These are phyloP conservation scores for Exophiala alcalophila DNA, from an alignment of 2,329 filamentous ascomycete species.

Conservation along the genomic window DNA sequence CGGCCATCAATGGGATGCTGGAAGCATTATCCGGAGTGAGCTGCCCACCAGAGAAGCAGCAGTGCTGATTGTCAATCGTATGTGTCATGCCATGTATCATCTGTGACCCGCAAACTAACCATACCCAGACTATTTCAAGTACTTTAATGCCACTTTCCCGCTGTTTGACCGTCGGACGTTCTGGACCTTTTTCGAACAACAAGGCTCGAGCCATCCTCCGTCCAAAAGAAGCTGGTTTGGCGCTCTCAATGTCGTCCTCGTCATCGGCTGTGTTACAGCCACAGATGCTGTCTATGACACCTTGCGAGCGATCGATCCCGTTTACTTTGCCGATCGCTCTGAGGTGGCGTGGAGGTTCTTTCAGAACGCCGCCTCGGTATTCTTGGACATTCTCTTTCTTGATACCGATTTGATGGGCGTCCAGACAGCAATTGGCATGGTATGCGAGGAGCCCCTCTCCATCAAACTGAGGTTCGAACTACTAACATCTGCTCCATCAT, in stretches of 20 bases:
- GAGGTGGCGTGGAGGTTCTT: conserved; percentile 12
- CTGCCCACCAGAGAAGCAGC: conserved; percentile 12
- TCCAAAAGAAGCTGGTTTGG: conserved; percentile 5
- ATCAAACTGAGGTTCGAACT: background rate
- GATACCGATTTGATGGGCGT: conserved; percentile 9
- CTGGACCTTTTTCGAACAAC: conserved; percentile 9
- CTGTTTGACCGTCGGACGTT: conserved; percentile 9
- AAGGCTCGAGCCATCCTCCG: conserved; percentile 2
- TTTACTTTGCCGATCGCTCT: background rate
- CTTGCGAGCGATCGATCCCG: conserved; percentile 4
- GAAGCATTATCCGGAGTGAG: background rate
- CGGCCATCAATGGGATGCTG: conserved; percentile 4
- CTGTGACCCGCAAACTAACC: background rate
- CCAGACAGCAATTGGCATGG: conserved; percentile 16
- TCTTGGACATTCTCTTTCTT: conserved; percentile 7
- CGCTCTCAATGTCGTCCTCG: conserved; percentile 13
- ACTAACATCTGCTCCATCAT: background rate
- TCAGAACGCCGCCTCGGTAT: conserved; percentile 12
- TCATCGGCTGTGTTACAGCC: conserved; percentile 12
- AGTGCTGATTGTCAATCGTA: conserved; percentile 13
- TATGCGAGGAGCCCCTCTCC: background rate
- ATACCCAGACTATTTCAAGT: conserved; percentile 13
- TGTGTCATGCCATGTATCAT: background rate
- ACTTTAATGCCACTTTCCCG: conserved; percentile 12
- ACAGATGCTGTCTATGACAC: conserved; percentile 4